Base-by-base conservation (phyloP, 179 eudicot genomes). In the Sideroxylon spinosum region DNA sequence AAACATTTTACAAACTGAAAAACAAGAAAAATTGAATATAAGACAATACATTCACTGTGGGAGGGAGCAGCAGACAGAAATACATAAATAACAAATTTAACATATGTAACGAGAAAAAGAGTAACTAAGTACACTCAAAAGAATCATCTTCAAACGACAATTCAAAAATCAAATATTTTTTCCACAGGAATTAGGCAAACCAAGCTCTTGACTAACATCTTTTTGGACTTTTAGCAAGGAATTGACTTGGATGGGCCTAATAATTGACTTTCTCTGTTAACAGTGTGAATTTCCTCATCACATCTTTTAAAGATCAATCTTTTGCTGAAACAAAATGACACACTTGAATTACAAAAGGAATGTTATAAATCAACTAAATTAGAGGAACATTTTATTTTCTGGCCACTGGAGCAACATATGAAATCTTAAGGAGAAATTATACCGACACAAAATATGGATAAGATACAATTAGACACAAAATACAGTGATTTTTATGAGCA, bases 1-100 rank as follows among this genome's bases (percentile, higher is more conserved):
- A 84, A 0, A 19, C 70, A 78, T 86, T 95, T 95, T 65, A 90
- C 90, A 82, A 88, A 86, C 99, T 95, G 97, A 56, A 77, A 84
- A 56, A 73, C 62, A 75, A 82, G 55, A 81, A 76, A 56, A 44
- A 7, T 74, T 46, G 29, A 23, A 74, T 67, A 74, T 79, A 46
- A 76, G 73, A 64, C 46, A 55, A 11, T 12, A 74, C 63, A 12
- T 64, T 44, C 16, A 23, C 44, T 12, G 23, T 49, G 7, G 25
- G 19, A 1, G 56, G 56, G 56, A 37, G 44, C 44, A 37, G 44
- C 44, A 37, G 44, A 66, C 20, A 68, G 13, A 77, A 57, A n/a
- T 17, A 59, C 9, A 44, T n/a, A 10, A 56, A 64, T 25, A 64
- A 25, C 7, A 71, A 19, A 6, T 0, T 3, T 57, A n/a, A 37